Conservation (phyloP, 2,329 filamentous ascomycete species). For the Cordyceps militaris region DNA sequence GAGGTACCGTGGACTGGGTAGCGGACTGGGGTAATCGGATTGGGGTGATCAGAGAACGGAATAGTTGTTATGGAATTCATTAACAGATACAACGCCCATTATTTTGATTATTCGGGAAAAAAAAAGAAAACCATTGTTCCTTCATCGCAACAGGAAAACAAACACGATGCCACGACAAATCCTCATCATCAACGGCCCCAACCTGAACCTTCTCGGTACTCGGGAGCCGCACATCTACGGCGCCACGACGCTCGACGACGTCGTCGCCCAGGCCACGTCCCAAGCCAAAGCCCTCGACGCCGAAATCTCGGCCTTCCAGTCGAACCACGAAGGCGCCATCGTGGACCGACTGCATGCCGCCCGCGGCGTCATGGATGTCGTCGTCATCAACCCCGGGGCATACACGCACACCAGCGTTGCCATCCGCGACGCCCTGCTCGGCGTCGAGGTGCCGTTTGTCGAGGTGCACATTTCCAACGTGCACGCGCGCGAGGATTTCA, state of each 20-base stretch:
- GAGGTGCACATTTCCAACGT: constrained; percentile 75
- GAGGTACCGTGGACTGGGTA: not conserved
- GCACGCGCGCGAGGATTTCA: constrained; percentile 61
- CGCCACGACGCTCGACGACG: constrained; percentile 56
- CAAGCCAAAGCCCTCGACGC: constrained; percentile 43
- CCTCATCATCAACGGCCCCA: constrained; percentile 74
- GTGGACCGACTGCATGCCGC: constrained; percentile 67
- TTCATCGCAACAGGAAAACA: too few species aligned
- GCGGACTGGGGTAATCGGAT: not conserved
- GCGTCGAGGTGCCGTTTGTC: constrained; percentile 64
- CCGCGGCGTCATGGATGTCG: constrained; percentile 49
- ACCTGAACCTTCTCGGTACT: constrained; percentile 72
- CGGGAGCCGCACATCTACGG: constrained; percentile 71
- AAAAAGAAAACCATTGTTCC: too few species aligned
- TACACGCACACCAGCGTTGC: constrained; percentile 72
- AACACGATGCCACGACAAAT: constrained; percentile 38
- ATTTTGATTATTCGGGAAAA: too few species aligned
- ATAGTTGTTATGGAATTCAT: too few species aligned
- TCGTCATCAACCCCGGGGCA: constrained; percentile 70
- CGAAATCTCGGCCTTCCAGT: constrained; percentile 57
- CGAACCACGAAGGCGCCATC: constrained; percentile 70
- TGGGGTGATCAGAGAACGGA: too few species aligned
- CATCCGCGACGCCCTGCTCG: constrained; percentile 65
- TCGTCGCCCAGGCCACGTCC: constrained; percentile 41
- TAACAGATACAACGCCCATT: too few species aligned